Evolutionary conservation across 2,329 filamentous ascomycete species (phyloP).

Genomic region (Polychaeton citri): DNA sequence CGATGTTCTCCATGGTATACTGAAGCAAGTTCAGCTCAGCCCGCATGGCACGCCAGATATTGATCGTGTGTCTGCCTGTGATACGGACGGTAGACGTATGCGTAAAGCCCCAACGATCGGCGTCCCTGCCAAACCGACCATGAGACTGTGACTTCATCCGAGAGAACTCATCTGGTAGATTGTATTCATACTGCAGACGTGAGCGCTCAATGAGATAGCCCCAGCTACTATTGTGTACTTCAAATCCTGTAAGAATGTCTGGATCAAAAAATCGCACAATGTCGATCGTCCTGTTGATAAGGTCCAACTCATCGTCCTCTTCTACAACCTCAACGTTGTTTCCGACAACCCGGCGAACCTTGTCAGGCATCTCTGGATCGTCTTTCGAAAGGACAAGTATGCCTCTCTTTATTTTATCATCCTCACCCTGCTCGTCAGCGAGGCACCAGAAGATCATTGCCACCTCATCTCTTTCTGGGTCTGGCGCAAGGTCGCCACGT

Average conservation of each 20-base stretch:
- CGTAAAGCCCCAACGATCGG: conserved; percentile 85
- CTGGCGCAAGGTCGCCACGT: conserved; percentile 64
- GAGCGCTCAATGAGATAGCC: conserved; percentile 90
- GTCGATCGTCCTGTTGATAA: conserved; percentile 75
- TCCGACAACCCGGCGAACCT: conserved; percentile 46
- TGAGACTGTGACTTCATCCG: conserved; percentile 74
- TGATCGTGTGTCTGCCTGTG: conserved; percentile 93
- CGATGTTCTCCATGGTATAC: conserved; percentile 93
- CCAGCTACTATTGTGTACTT: conserved; percentile 89
- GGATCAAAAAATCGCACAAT: conserved; percentile 76
- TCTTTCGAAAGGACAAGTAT: conserved; percentile 49
- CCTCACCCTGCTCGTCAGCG: conserved; percentile 42
- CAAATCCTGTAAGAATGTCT: conserved; percentile 86
- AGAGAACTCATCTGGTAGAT: conserved; percentile 83
- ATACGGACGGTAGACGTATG: conserved; percentile 83
- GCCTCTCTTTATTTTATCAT: conserved; percentile 55
- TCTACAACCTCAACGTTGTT: conserved; percentile 50
- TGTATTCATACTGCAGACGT: conserved; percentile 71
- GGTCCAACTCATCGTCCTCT: conserved; percentile 68
- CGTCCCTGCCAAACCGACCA: conserved; percentile 72
- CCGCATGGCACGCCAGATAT: conserved; percentile 92
- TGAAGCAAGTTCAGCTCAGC: conserved; percentile 83
- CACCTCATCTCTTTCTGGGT: conserved; percentile 83
- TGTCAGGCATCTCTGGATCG: conserved; percentile 43
- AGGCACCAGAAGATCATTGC: conserved; percentile 83